Evolutionary conservation across 805 yeast species (phyloP), one percentile per base, ranked within the genome.

Genomic region (Teunomyces tritomae): DNA sequence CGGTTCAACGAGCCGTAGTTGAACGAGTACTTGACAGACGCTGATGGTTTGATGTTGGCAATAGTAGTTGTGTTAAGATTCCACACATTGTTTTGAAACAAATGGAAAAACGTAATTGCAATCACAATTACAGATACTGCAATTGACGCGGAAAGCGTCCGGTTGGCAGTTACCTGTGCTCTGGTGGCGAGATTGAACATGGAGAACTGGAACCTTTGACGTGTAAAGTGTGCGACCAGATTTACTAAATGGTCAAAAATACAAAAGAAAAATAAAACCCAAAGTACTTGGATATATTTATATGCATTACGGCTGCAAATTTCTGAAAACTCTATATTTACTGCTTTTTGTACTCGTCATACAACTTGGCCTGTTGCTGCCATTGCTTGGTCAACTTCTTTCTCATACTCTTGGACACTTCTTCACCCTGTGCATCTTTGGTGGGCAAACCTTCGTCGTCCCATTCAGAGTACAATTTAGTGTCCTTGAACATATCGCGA

Each of bases 401-500:
- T 50, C 74, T 73, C 71, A 85, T 82, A 64, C 96, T 87, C 73
- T 94, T 94, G 35, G 94, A 78, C 5, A 94, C 77, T 54, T 87
- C 94, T 56, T 83, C 89, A 9, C 98, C 98, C 8, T 80, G 81
- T 29, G 71, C 76, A 54, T 84, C 88, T 61, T 82, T 83, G 0
- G 83, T 76, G 14, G 99, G 99, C 13, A 94, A 49, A 1, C 99
- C 99, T 30, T 77, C 68, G 24, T 78, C 91, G 62, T 94, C 97
- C 87, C 92, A 94, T 61, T 80, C 87, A 8, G 80, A 66, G 63
- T 81, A 94, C 28, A 68, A 52, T 6, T 62, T 79, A 4, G 61
- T 67, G 46, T 79, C 79, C 57, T 75, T 78, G 71, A 91, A 94
- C 83, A 94, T 68, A 24, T 87, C 91, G 34, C 62, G 50, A 1